Conservation (phyloP, 371 early-diverging fungal genomes). For the Blakeslea trispora region DNA sequence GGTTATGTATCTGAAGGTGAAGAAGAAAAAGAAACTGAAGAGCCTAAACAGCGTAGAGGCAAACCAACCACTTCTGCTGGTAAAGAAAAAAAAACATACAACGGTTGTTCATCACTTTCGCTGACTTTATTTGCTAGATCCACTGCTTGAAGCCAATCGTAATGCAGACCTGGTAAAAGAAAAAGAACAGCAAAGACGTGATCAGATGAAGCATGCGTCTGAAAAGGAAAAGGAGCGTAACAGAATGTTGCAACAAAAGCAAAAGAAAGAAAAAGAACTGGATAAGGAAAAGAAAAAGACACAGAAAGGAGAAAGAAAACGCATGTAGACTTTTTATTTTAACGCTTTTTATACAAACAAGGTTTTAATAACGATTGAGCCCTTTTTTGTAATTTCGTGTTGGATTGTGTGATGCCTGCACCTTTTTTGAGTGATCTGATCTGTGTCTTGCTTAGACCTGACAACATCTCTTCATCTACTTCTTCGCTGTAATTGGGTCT, state of each 20-base stretch:
- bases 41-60: constrained; percentile 27
- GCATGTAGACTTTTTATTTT: constrained; percentile 45
- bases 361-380: constrained; percentile 75
- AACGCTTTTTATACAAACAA: constrained; percentile 90
- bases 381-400: constrained; percentile 35
- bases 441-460: constrained; percentile 48
- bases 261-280: constrained; percentile 40
- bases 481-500: constrained; percentile 29
- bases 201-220: constrained; percentile 53
- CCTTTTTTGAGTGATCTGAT: constrained; percentile 51
- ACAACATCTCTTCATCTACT: constrained; percentile 34
- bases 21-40: constrained; percentile 45
- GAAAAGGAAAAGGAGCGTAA: constrained; percentile 61
- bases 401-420: constrained; percentile 34
- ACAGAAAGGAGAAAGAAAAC: constrained; percentile 53
- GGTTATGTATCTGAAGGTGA: constrained; percentile 52
- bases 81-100: too few relatives aligned
- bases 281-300: constrained; percentile 56
- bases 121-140: constrained; percentile 30
- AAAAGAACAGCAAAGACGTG: constrained; percentile 50
- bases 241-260: constrained; percentile 53
- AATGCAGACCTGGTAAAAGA: constrained; percentile 56
- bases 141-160: constrained; percentile 47
- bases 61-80: constrained; percentile 32
- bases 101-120: not conserved